These are phyloP conservation scores for Aureobasidium namibiae DNA, from an alignment of 2,329 filamentous ascomycete species.

Conservation along the genomic window DNA sequence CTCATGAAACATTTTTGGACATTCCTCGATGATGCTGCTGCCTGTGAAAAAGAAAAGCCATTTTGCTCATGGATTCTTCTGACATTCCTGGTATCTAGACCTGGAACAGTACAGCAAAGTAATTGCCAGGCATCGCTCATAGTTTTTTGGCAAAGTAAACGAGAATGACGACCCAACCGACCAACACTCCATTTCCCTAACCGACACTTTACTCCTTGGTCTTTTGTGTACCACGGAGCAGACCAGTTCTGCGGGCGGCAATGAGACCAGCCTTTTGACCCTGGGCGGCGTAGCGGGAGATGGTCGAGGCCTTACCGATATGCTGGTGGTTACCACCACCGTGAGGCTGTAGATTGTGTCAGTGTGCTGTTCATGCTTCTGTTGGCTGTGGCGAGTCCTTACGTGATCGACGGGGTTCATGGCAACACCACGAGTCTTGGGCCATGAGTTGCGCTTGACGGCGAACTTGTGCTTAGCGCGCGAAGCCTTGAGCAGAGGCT, in stretches of 20 bases:
- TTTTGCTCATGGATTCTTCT: slow-evolving; percentile 13
- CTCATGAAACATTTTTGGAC: slow-evolving; percentile 56
- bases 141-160: slow-evolving; percentile 13
- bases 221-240: slow-evolving; percentile 99
- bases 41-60: slow-evolving; percentile 9
- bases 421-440: slow-evolving; percentile 99
- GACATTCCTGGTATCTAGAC: slow-evolving; percentile 13
- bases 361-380: slow-evolving; percentile 23
- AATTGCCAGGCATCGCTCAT: slow-evolving; percentile 14
- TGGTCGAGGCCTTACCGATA: slow-evolving; percentile 99
- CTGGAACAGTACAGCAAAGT: slow-evolving; percentile 12
- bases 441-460: slow-evolving; percentile 99
- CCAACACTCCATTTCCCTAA: slow-evolving; percentile 21
- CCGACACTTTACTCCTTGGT: slow-evolving; percentile 63
- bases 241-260: slow-evolving; percentile 98
- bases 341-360: slow-evolving; percentile 36
- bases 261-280: slow-evolving; percentile 99
- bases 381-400: slow-evolving; percentile 26
- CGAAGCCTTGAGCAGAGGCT: slow-evolving; percentile 98
- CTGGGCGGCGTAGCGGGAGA: slow-evolving; percentile 92
- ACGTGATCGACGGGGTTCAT: slow-evolving; percentile 99
- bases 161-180: slow-evolving; percentile 23
- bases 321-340: slow-evolving; percentile 97
- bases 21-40: slow-evolving; percentile 33
- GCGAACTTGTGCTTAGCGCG: slow-evolving; percentile 99